Evolutionary conservation across 306 rosid genomes (phyloP), one percentile per base, ranked within the genome.

Genomic region (Vigna mungo): DNA sequence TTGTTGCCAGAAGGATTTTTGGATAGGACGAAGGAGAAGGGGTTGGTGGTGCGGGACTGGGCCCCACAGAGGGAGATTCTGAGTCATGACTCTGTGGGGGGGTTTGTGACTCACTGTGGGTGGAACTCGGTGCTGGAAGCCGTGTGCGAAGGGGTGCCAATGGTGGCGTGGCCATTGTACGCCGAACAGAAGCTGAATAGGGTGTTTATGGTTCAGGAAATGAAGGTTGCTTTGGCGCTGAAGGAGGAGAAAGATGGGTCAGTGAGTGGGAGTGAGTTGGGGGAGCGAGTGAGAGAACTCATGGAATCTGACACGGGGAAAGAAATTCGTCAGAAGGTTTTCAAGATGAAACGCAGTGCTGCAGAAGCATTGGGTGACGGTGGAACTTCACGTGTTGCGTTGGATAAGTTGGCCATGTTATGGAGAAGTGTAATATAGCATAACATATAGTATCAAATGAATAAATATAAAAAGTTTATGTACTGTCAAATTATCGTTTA

Each of bases 71-170:
- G 20, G 16, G 85, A 30, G 0, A 83, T 89, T 4, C 71, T 92
- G 46, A 82, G 80, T 61, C 92, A 89, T 11, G 43, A 80, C 20
- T 82, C 97, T 1, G 84, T 89, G 2, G 95, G 90, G 5, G 95
- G 97, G 54, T 91, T 91, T 12, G 90, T 91, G 84, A 87, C 85
- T 17, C 93, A 87, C 16, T 84, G 87, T 46, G 96, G 94, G 4
- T 91, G 94, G 96, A 91, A 89, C 81, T 91, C 89, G 21, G 87
- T 87, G 46, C 41, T 91, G 54, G 97, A 91, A 46, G 82, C 90
- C 0, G 74, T 86, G 2, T 72, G 81, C 9, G 78, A 34, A 39
- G 85, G 85, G 1, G 85, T 77, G 69, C 84, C 76, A 2, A 77
- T 74, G 85, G 65, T 85, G 34, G 68, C 86, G 4, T 88, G 95